Evolutionary conservation across 495 filamentous ascomycete genomes (phyloP).

Genomic region (Ramalina peruviana): DNA sequence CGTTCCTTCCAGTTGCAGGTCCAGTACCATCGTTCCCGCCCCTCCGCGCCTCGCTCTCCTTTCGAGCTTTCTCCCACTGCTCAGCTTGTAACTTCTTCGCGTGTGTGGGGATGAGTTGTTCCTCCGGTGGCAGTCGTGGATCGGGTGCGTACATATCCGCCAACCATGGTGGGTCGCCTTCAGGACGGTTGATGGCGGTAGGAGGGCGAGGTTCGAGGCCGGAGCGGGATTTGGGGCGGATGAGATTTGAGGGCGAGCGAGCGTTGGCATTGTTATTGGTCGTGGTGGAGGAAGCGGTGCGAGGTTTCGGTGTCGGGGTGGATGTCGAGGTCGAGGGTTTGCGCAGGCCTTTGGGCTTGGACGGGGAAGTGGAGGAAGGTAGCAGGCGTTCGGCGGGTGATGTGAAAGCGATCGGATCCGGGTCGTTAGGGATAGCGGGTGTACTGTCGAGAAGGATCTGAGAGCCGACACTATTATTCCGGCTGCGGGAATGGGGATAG

Average conservation of each 20-base stretch:
- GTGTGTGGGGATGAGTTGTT: conserved; percentile 89
- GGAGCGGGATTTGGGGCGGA: conserved; percentile 51
- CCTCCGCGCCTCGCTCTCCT: conserved; percentile 5
- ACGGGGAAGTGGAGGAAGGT: conserved; percentile 23
- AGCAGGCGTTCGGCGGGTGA: conserved; percentile 24
- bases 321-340: conserved; percentile 13
- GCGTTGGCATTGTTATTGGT: conserved; percentile 26
- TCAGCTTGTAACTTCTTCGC: conserved; percentile 86
- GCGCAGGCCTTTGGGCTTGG: conserved; percentile 22
- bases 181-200: conserved; percentile 58
- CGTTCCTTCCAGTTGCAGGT: neutral
- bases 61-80: conserved; percentile 64
- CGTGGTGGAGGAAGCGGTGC: conserved; percentile 63
- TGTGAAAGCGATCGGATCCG: conserved; percentile 19
- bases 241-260: conserved; percentile 19
- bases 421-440: conserved; percentile 32
- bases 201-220: conserved; percentile 41
- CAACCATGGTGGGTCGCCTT: conserved; percentile 94
- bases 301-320: conserved; percentile 33
- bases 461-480: conserved; percentile 55
- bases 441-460: conserved; percentile 37
- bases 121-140: conserved; percentile 82
- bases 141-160: conserved; percentile 91
- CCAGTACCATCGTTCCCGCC: neutral
- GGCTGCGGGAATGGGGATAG: conserved; percentile 47